Evolutionary conservation across 164 flowering plant genomes (phyloP).

Genomic region (Umbellularia californica): DNA sequence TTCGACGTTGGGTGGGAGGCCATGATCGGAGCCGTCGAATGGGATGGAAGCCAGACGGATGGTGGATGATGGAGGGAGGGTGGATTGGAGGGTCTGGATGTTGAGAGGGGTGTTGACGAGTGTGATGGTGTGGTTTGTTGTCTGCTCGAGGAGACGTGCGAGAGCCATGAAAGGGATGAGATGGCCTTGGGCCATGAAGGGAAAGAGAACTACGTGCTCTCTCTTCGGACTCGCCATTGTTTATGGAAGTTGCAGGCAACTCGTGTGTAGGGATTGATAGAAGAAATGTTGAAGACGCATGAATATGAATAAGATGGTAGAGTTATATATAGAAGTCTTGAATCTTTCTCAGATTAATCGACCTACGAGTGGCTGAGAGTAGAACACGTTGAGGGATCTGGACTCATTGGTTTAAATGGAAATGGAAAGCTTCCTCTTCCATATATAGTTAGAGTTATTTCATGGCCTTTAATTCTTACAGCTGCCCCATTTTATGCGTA

Average conservation of each 20-base stretch:
- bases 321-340: no score
- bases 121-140: slow-evolving; percentile 9
- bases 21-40: slow-evolving; percentile 12
- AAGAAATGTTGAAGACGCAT: not conserved
- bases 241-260: no score
- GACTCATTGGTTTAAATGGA: no score
- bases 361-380: no score
- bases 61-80: not conserved
- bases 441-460: no score
- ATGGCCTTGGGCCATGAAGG: slow-evolving; percentile 20
- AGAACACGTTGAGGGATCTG: no score
- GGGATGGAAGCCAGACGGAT: slow-evolving; percentile 18
- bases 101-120: slow-evolving; percentile 17
- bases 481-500: no score
- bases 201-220: slow-evolving; percentile 15
- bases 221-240: not conserved
- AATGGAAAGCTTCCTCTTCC: no score
- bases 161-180: slow-evolving; percentile 15
- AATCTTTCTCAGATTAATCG: no score
- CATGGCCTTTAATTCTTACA: no score
- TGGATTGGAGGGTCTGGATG: slow-evolving; percentile 2
- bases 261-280: not conserved
- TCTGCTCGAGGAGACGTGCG: slow-evolving; percentile 5
- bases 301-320: no score
- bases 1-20: slow-evolving; percentile 17